phyloP scores from a whole-genome alignment of 805 yeast species.

The Lipomyces lipofer region DNA sequence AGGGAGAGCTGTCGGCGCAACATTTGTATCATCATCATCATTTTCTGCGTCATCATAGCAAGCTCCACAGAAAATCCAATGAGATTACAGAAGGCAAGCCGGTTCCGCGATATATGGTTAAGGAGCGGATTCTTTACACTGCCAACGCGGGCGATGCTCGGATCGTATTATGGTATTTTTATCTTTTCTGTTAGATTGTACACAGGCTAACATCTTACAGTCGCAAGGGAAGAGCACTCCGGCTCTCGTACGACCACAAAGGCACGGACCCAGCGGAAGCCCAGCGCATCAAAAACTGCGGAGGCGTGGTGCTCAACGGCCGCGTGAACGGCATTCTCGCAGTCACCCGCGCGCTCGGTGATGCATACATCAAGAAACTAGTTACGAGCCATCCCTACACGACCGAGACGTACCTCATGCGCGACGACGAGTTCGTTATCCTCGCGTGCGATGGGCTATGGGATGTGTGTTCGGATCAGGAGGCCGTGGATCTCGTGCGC shows the following conservation, averaged over 20 bases:
- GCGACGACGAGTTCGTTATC: slow-evolving; percentile 73
- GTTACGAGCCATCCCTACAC: slow-evolving; percentile 93
- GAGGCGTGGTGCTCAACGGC: slow-evolving; percentile 86
- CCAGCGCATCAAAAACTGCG: slow-evolving; percentile 69
- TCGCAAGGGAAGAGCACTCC: slow-evolving; percentile 69
- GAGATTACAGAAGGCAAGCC: not conserved
- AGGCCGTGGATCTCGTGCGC: slow-evolving; percentile 72
- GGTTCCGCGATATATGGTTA: slow-evolving; percentile 12
- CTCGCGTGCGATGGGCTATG: slow-evolving; percentile 96
- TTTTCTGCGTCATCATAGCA: slow-evolving; percentile 16
- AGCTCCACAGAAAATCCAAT: not conserved
- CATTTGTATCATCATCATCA: slow-evolving; percentile 21
- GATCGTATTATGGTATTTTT: slow-evolving; percentile 56
- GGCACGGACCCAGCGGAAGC: slow-evolving; percentile 80
- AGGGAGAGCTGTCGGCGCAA: slow-evolving; percentile 1
- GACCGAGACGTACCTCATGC: slow-evolving; percentile 72
- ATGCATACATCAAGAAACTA: slow-evolving; percentile 82
- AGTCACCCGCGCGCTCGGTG: slow-evolving; percentile 91
- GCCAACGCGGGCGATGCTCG: slow-evolving; percentile 96
- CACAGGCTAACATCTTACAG: not conserved
- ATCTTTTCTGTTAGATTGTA: not conserved
- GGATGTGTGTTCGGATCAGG: slow-evolving; percentile 88
- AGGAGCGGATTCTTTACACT: slow-evolving; percentile 71
- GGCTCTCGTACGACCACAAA: slow-evolving; percentile 91
- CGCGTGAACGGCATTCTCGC: slow-evolving; percentile 96